These are phyloP conservation scores for Leptographium procerum DNA, from an alignment of 2,329 filamentous ascomycete genomes.

Conservation along the genomic window DNA sequence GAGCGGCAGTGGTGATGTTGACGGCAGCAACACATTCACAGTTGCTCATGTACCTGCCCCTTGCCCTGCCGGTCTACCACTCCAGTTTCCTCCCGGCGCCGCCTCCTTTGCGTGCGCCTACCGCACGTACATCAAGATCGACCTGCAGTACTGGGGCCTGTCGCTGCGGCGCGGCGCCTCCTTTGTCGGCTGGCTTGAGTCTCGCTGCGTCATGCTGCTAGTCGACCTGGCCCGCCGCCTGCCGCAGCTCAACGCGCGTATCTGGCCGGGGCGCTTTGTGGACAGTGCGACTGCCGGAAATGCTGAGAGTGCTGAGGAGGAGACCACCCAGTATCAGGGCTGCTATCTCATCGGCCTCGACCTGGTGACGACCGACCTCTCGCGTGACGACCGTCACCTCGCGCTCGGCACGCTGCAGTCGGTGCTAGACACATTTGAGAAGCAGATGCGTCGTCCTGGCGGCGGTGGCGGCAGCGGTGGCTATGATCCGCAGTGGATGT, in stretches of 20 bases:
- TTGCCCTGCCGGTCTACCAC: no score
- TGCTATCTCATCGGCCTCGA: conserved; percentile 51
- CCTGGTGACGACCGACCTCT: conserved; percentile 14
- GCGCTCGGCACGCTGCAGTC: conserved; percentile 31
- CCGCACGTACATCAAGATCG: conserved; percentile 46
- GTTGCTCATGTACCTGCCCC: no score
- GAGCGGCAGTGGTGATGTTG: conserved; percentile 6
- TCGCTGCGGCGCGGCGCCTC: conserved; percentile 41
- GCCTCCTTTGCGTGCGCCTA: conserved; percentile 39
- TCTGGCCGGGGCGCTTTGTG: conserved; percentile 53
- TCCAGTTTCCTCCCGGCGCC: conserved; percentile 19
- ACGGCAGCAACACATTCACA: conserved; percentile 1
- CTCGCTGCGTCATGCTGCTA: conserved; percentile 44
- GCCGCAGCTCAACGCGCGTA: conserved; percentile 39
- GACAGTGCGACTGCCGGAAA: conserved; percentile 18
- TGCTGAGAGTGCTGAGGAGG: conserved; percentile 4
- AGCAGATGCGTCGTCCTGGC: conserved; percentile 29
- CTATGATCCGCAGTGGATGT: conserved; percentile 36
- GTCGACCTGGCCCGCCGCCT: conserved; percentile 45
- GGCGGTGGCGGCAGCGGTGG: conserved; percentile 30
- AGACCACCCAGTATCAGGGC: conserved; percentile 38
- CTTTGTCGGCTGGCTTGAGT: conserved; percentile 54
- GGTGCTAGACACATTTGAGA: conserved; percentile 36
- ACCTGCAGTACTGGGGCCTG: conserved; percentile 54
- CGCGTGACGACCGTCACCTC: conserved; percentile 29